phyloP scores from a whole-genome alignment of 495 filamentous ascomycete species.

The Xylaria acuta region DNA sequence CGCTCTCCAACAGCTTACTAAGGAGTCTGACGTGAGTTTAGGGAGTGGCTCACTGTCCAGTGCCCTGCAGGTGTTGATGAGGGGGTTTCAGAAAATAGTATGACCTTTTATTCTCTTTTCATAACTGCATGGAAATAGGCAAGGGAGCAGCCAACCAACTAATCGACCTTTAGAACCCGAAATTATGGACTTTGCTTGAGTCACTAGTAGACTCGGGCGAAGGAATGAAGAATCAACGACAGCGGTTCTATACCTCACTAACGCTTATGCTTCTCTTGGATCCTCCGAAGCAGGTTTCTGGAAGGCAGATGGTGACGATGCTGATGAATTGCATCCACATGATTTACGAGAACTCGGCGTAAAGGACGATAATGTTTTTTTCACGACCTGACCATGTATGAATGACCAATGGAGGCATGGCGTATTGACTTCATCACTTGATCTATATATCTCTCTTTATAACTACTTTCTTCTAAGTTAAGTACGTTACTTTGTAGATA shows the following conservation, averaged over 20 bases:
- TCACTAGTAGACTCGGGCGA: constrained; percentile 4
- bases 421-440: neutral
- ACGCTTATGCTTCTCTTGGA: constrained; percentile 16
- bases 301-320: constrained; percentile 4
- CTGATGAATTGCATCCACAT: constrained; percentile 5
- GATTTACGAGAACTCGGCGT: neutral
- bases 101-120: neutral
- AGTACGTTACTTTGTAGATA: neutral
- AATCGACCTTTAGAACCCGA: neutral
- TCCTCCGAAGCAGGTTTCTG: neutral
- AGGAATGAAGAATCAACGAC: neutral
- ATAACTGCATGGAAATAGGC: neutral
- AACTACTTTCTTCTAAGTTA: neutral
- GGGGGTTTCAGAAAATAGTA: constrained; percentile 14
- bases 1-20: neutral
- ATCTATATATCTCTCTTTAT: neutral
- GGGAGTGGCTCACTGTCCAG: neutral
- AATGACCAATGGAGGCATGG: neutral
- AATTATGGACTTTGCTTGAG: constrained; percentile 2
- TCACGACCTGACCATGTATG: neutral
- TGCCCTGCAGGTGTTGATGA: neutral
- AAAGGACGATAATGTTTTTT: neutral
- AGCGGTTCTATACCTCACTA: constrained; percentile 4
- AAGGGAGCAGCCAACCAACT: neutral
- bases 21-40: neutral